These are phyloP conservation scores for Quercus parvula DNA, from an alignment of 306 rosid species.

Conservation along the genomic window DNA sequence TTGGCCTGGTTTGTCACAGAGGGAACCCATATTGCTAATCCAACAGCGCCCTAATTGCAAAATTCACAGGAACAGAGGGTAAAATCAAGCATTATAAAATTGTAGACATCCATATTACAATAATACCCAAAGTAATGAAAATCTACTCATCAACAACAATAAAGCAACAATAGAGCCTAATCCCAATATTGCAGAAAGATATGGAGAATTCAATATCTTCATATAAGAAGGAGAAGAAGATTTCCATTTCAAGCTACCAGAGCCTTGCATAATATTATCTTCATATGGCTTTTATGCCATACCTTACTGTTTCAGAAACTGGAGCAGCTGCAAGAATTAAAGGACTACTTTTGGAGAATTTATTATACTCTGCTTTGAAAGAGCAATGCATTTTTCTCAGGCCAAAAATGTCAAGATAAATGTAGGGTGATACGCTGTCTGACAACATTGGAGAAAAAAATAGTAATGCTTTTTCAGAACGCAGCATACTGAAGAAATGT, in stretches of 20 bases:
- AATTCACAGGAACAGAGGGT: slow-evolving; percentile 5
- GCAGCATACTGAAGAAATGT: background rate
- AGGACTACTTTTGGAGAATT: background rate
- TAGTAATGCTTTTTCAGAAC: background rate
- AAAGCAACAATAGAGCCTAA: background rate
- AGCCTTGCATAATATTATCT: background rate
- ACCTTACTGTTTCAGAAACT: slow-evolving; percentile 3
- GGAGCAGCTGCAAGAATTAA: slow-evolving; percentile 10
- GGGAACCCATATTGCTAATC: slow-evolving; percentile 99
- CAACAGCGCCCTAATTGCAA: slow-evolving; percentile 85
- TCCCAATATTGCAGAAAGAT: background rate
- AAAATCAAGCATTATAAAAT: slow-evolving; percentile 4
- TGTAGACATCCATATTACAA: background rate
- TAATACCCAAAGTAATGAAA: background rate
- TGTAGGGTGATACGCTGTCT: background rate
- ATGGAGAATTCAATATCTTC: background rate
- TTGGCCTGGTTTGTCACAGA: slow-evolving; percentile 75
- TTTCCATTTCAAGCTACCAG: slow-evolving; percentile 13
- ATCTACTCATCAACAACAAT: background rate
- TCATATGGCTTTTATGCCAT: background rate
- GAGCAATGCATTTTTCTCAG: background rate
- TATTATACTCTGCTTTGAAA: background rate
- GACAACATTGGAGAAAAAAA: background rate
- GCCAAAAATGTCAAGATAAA: background rate
- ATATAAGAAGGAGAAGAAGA: background rate